Evolutionary conservation across 768 basidiomycete genomes (phyloP).

Genomic region (Suillus tomentosus): DNA sequence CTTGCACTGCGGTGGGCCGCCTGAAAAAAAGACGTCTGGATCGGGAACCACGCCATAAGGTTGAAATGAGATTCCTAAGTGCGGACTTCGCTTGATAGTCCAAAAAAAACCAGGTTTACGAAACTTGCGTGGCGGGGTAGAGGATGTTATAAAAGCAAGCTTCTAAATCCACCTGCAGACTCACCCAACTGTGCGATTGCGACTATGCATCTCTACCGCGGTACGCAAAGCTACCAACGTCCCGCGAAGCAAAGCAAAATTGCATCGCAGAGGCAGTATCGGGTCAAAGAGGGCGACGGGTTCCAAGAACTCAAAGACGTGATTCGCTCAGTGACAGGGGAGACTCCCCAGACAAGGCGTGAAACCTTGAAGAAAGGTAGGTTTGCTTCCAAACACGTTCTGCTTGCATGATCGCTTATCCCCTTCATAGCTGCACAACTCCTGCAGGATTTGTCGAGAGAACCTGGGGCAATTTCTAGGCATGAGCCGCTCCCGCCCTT

Average conservation of each 20-base stretch:
- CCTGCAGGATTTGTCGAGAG: constrained; percentile 3
- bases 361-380: constrained; percentile 29
- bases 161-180: neutral
- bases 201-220: constrained; percentile 1
- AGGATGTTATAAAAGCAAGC: neutral
- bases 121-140: neutral
- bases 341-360: constrained; percentile 29
- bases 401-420: neutral
- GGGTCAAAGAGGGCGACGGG: constrained; percentile 32
- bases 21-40: neutral
- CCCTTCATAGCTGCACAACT: constrained; percentile 8
- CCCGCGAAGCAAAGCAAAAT: constrained; percentile 11
- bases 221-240: neutral
- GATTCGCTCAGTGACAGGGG: constrained; percentile 27
- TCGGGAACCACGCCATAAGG: no score
- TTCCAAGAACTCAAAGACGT: constrained; percentile 33
- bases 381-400: no score
- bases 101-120: neutral
- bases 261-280: constrained; percentile 31
- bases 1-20: no score
- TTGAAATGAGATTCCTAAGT: no score
- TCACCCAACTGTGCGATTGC: neutral
- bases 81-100: neutral
- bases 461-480: neutral
- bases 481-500: constrained; percentile 5